Percentiles rank a stretch among this genome's conserved stretches.
Conservation (phyloP, 192 early-diverging fungal species). For the Linnemannia hyalina region DNA sequence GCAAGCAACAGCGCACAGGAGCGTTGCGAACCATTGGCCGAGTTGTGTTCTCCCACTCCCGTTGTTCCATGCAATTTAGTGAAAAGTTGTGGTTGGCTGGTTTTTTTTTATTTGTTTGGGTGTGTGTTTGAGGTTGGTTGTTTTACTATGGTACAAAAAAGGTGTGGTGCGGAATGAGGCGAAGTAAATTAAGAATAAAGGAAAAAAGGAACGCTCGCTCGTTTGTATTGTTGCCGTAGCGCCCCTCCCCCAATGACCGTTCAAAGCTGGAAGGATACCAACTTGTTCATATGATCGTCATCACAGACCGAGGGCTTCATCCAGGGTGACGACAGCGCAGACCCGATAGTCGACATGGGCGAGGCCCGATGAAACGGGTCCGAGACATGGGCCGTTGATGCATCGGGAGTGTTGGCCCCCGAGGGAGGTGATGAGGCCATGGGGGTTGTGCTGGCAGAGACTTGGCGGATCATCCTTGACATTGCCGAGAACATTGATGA, state of each 20-base stretch:
- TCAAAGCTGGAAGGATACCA: constrained; percentile 51
- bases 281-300: constrained; percentile 55
- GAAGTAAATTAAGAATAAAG: neutral
- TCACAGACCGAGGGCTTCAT: constrained; percentile 55
- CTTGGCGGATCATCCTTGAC: constrained; percentile 42
- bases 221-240: no score
- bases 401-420: constrained; percentile 22
- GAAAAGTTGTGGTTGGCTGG: neutral
- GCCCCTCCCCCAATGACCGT: neutral
- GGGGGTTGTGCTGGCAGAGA: constrained; percentile 9
- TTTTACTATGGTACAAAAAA: constrained; percentile 6
- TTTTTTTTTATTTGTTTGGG: neutral
- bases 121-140: neutral
- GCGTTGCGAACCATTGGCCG: neutral
- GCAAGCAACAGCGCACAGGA: no score
- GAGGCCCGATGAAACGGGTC: constrained; percentile 23
- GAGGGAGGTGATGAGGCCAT: neutral
- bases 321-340: constrained; percentile 26
- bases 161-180: neutral
- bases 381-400: constrained; percentile 17
- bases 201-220: neutral
- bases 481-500: constrained; percentile 40
- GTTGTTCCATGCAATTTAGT: neutral
- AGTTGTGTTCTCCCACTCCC: neutral
- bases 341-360: neutral